Evolutionary conservation across 2,329 filamentous ascomycete genomes (phyloP).

Genomic region (Colletotrichum lupini): DNA sequence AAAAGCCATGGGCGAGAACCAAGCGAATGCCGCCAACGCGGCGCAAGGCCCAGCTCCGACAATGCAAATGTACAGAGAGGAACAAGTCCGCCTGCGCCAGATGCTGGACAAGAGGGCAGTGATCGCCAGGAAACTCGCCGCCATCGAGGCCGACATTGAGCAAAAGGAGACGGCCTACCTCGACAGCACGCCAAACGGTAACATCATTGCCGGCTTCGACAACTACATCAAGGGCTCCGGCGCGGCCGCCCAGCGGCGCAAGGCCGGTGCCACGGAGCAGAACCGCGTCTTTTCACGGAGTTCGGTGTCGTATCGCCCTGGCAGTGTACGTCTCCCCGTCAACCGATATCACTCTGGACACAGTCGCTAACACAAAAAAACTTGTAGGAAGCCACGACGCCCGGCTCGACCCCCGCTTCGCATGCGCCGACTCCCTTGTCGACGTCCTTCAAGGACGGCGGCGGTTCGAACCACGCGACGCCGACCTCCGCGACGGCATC

Average conservation of each 20-base stretch:
- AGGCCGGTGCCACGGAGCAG: conserved; percentile 73
- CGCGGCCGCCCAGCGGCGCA: conserved; percentile 72
- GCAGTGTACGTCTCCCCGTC: conserved; percentile 20
- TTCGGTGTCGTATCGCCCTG: conserved; percentile 69
- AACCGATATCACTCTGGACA: neutral
- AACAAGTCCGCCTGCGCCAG: conserved; percentile 59
- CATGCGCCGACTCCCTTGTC: conserved; percentile 67
- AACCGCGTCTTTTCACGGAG: conserved; percentile 80
- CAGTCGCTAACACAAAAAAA: conserved; percentile 2
- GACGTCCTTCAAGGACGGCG: conserved; percentile 60
- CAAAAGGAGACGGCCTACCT: conserved; percentile 89
- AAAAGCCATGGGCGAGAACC: conserved; percentile 34
- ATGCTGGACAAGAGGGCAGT: conserved; percentile 53
- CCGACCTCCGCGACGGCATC: conserved; percentile 63
- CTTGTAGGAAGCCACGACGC: conserved; percentile 54
- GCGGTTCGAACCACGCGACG: conserved; percentile 63
- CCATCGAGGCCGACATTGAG: conserved; percentile 81
- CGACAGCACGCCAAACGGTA: conserved; percentile 88
- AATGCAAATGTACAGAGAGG: conserved; percentile 61
- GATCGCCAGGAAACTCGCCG: conserved; percentile 48
- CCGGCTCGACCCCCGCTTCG: conserved; percentile 57
- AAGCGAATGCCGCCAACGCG: conserved; percentile 31
- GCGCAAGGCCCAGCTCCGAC: conserved; percentile 44
- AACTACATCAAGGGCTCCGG: conserved; percentile 93
- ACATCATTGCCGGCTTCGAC: conserved; percentile 98